Percentiles rank a stretch among this genome's conserved stretches.
Conservation (phyloP, 352 stramenopile species). For the Phytophthora crassamura region DNA sequence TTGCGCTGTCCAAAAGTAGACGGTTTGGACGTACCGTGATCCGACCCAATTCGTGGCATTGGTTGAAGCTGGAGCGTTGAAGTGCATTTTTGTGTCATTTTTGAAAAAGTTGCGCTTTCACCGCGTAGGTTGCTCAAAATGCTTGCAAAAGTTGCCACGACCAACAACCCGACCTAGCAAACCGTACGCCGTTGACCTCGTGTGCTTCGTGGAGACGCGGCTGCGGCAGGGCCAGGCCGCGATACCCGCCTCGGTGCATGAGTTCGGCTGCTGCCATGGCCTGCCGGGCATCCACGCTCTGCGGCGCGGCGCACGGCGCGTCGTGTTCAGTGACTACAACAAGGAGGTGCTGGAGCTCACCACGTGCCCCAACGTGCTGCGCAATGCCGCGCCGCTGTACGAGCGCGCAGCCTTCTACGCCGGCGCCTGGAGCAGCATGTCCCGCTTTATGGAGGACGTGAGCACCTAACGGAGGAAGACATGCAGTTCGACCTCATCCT, state of each 20-base stretch:
- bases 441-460: slow-evolving; percentile 54
- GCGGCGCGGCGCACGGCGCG: slow-evolving; percentile 58
- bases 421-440: slow-evolving; percentile 75
- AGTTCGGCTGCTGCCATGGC: slow-evolving; percentile 83
- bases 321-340: slow-evolving; percentile 90
- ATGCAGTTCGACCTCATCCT: no score
- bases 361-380: slow-evolving; percentile 77
- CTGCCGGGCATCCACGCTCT: slow-evolving; percentile 82
- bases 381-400: slow-evolving; percentile 49
- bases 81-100: no score
- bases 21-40: no score
- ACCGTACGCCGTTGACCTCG: slow-evolving; percentile 77
- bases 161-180: no score
- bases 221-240: slow-evolving; percentile 22
- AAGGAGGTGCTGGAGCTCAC: slow-evolving; percentile 89
- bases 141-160: no score
- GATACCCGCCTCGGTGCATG: slow-evolving; percentile 55
- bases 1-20: no score
- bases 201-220: slow-evolving; percentile 52
- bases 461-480: slow-evolving; percentile 36
- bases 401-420: slow-evolving; percentile 71
- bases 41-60: no score
- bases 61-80: no score
- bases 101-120: no score
- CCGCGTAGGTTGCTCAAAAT: no score